phyloP scores from a whole-genome alignment of 2,329 filamentous ascomycete genomes.

The Fusarium annulatum region DNA sequence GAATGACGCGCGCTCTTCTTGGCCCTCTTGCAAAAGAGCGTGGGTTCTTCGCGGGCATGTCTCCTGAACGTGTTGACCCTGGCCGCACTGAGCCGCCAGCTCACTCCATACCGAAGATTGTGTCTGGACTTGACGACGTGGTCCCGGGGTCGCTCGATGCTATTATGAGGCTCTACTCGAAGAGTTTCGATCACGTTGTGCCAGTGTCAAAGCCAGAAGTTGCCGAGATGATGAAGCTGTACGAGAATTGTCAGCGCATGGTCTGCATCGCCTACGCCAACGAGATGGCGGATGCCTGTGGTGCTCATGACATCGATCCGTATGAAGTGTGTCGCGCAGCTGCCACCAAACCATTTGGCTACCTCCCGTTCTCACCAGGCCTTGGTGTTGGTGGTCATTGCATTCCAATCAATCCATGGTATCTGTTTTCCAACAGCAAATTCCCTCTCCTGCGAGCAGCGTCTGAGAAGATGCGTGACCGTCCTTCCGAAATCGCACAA shows the following conservation, averaged over 20 bases:
- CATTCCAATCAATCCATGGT: conserved; percentile 66
- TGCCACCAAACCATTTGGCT: conserved; percentile 64
- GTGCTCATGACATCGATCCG: conserved; percentile 57
- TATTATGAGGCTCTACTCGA: conserved; percentile 58
- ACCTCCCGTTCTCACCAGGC: conserved; percentile 59
- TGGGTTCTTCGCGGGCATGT: conserved; percentile 61
- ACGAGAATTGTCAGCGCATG: conserved; percentile 69
- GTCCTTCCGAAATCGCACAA: conserved; percentile 55
- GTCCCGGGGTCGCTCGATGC: conserved; percentile 57
- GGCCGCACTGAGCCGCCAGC: conserved; percentile 56
- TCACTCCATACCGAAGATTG: conserved; percentile 62
- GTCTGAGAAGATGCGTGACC: conserved; percentile 56
- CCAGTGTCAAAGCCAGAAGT: conserved; percentile 64
- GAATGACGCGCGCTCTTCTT: conserved; percentile 63
- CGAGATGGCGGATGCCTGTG: conserved; percentile 66
- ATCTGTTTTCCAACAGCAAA: conserved; percentile 59
- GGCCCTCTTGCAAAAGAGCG: conserved; percentile 56
- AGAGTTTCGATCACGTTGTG: conserved; percentile 60
- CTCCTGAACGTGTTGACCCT: conserved; percentile 64
- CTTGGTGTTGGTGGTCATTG: conserved; percentile 67
- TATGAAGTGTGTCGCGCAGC: conserved; percentile 63
- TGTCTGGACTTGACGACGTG: conserved; percentile 62
- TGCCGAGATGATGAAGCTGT: conserved; percentile 68
- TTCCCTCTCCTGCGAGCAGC: conserved; percentile 60
- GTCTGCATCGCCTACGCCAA: conserved; percentile 65